Percentiles rank a stretch among this genome's conserved stretches.
Conservation (phyloP, 805 yeast genomes). For the Saturnispora bothae region DNA sequence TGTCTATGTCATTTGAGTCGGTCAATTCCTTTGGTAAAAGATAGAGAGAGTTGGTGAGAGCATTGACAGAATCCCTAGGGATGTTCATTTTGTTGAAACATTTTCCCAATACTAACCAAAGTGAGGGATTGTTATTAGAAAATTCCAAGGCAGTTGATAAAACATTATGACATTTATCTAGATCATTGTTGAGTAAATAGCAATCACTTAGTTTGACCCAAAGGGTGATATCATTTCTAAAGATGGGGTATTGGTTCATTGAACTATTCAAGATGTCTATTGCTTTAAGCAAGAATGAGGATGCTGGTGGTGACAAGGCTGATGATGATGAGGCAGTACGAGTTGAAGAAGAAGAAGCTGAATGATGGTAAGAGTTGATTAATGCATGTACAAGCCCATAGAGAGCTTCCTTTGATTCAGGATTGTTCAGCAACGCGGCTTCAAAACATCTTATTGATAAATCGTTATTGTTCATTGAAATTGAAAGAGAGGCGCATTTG, state of each 20-base stretch:
- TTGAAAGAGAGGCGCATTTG: too few species aligned
- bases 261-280: constrained; percentile 32
- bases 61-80: constrained; percentile 36
- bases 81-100: constrained; percentile 34
- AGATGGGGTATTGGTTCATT: constrained; percentile 28
- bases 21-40: constrained; percentile 30
- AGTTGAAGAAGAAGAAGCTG: too few species aligned
- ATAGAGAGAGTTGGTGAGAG: constrained; percentile 35
- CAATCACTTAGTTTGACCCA: constrained; percentile 45
- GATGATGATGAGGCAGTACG: too few species aligned
- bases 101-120: constrained; percentile 42
- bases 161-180: constrained; percentile 39
- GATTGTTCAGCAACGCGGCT: too few species aligned
- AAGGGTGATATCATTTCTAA: constrained; percentile 30
- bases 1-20: constrained; percentile 29
- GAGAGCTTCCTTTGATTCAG: too few species aligned
- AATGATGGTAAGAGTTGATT: too few species aligned
- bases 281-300: constrained; percentile 19
- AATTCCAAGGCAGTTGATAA: constrained; percentile 16
- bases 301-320: too few species aligned
- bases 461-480: too few species aligned
- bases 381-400: too few species aligned
- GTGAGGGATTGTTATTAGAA: constrained; percentile 27
- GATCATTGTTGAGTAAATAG: constrained; percentile 35
- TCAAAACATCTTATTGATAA: too few species aligned